Evolutionary conservation across 805 yeast genomes (phyloP).

Genomic region (Zygotorulaspora florentina): DNA sequence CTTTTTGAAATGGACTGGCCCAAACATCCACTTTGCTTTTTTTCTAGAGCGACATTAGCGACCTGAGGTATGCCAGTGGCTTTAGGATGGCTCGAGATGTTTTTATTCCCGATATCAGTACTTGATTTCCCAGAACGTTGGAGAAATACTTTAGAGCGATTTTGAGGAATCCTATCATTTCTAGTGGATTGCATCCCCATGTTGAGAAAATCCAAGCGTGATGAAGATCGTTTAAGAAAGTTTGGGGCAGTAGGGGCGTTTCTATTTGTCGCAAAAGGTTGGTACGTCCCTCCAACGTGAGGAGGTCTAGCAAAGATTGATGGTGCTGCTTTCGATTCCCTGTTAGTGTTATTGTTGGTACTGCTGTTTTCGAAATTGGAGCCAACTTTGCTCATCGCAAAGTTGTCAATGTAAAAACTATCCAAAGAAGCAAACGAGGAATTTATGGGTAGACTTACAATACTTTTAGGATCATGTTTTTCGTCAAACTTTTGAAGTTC

Average conservation of each 20-base stretch:
- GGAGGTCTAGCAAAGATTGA: constrained; percentile 20
- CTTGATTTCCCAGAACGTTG: constrained; percentile 4
- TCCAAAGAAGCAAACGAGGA: constrained; percentile 78
- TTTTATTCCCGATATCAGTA: neutral
- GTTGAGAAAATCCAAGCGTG: constrained; percentile 8
- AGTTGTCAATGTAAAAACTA: constrained; percentile 58
- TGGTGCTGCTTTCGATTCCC: constrained; percentile 5
- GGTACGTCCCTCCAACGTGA: constrained; percentile 7
- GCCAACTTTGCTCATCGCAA: constrained; percentile 33
- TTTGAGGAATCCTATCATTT: constrained; percentile 13
- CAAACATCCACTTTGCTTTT: constrained; percentile 1
- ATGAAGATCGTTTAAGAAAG: constrained; percentile 8
- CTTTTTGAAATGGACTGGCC: too few species aligned
- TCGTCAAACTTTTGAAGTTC: constrained; percentile 26
- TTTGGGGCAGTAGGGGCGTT: constrained; percentile 1
- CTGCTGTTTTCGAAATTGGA: constrained; percentile 4
- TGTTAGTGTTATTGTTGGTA: neutral
- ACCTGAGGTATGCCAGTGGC: neutral
- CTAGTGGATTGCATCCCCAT: constrained; percentile 12
- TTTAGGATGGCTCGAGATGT: neutral
- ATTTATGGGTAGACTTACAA: constrained; percentile 62
- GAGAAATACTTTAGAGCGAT: neutral
- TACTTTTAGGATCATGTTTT: constrained; percentile 36
- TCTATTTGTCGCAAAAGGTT: constrained; percentile 3
- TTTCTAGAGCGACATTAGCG: neutral